Evolutionary conservation across 345 rosid genomes (phyloP).

Genomic region (Carallia brachiata): DNA sequence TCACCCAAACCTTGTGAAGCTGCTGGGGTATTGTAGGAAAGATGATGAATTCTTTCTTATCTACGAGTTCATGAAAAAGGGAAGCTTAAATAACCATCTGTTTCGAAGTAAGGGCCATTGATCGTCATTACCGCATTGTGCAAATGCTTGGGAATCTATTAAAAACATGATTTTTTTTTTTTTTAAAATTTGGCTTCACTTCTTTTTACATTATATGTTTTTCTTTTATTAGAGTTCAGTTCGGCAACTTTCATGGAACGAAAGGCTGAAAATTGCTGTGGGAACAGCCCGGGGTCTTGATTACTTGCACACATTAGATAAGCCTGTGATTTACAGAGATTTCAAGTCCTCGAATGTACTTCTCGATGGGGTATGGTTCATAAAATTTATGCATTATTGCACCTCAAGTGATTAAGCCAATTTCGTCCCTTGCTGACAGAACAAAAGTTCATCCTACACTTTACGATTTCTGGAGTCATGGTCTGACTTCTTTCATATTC

Average conservation of each 20-base stretch:
- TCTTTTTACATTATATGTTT: not conserved
- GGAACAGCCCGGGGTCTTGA: not conserved
- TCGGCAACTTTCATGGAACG: not conserved
- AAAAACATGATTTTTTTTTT: not conserved
- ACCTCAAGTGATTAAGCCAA: too few species aligned
- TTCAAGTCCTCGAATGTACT: not conserved
- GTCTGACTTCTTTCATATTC: too few species aligned
- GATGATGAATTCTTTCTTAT: slow-evolving; percentile 3
- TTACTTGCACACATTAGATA: not conserved
- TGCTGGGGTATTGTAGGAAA: slow-evolving; percentile 19
- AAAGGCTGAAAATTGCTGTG: not conserved
- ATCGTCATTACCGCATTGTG: not conserved
- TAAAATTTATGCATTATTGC: too few species aligned
- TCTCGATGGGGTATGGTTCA: not conserved
- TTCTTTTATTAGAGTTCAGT: not conserved
- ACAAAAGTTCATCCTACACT: too few species aligned
- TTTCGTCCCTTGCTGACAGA: too few species aligned
- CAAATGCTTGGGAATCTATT: not conserved
- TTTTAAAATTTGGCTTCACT: not conserved
- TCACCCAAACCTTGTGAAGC: slow-evolving; percentile 9
- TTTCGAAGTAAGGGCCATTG: slow-evolving; percentile 24
- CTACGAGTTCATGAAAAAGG: slow-evolving; percentile 16
- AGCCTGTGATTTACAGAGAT: not conserved
- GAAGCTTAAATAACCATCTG: slow-evolving; percentile 17
- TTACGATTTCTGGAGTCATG: too few species aligned